Evolutionary conservation across 2,329 filamentous ascomycete genomes (phyloP), one percentile per base, ranked within the genome.

Genomic region (Pseudogymnoascus verrucosus): DNA sequence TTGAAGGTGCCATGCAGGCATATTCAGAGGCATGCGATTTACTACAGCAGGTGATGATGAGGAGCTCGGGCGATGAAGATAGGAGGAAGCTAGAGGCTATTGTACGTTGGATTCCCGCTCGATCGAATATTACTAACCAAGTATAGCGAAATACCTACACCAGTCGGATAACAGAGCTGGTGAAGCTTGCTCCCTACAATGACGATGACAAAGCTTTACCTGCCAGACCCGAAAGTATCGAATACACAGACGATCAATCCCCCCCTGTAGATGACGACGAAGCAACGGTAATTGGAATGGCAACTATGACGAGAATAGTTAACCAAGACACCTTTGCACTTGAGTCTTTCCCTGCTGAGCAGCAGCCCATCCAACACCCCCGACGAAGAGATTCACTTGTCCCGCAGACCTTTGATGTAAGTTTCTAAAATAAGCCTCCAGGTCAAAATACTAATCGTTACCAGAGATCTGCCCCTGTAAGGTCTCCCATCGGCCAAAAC

Each of bases 11-110:
- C 16, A 88, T 96, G 73, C 86, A 91, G 71, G 92, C 93, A 12
- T 99, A 99, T 74, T 82, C 84, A 10, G 95, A 99, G 76, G 95
- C 96, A 3, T 99, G 95, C 73, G 84, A 88, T 63, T 80, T 99
- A 65, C 78, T 99, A 63, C 89, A 93, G 69, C 88, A 96, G 71
- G 95, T 99, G 4, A 89, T 99, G 78, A 79, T 88, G 64, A 86
- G 90, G 70, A 97, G 91, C 64, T 87, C 87, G 10, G 91, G 88
- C 5, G 88, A 93, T 36, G 92, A 96, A 62, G 95, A 99, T 71
- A 87, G 88, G 74, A 88, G 86, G 68, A 98, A 98, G 75, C 80
- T 99, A 23, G 91, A 97, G 72, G 90, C 91, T 61, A 98, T 99
- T 78, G 91, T 96, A 80, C 84, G 89, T 84, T 63, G 37, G 62